These are phyloP conservation scores for Plasmodium gonderi DNA, from an alignment of 169 alveolate genomes.

Conservation along the genomic window DNA sequence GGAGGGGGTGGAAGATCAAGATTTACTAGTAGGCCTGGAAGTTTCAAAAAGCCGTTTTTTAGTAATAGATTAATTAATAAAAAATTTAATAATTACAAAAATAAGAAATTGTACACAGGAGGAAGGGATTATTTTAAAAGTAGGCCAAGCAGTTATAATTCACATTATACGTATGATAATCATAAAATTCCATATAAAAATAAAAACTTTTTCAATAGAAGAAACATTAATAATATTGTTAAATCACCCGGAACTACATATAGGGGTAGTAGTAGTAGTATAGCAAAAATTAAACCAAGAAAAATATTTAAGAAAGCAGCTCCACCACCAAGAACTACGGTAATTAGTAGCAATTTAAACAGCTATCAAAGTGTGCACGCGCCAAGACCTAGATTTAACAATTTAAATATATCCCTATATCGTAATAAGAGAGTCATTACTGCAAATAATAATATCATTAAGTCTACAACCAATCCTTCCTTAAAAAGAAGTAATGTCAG, in stretches of 20 bases:
- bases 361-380: slow-evolving; percentile 34
- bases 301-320: slow-evolving; percentile 42
- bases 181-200: slow-evolving; percentile 20
- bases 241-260: slow-evolving; percentile 24
- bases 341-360: slow-evolving; percentile 26
- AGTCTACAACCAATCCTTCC: slow-evolving; percentile 1
- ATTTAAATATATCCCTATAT: slow-evolving; percentile 56
- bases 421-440: slow-evolving; percentile 58
- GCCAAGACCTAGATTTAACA: slow-evolving; percentile 23
- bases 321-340: slow-evolving; percentile 23
- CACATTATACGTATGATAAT: slow-evolving; percentile 37
- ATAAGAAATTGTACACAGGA: slow-evolving; percentile 10
- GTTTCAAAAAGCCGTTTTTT: slow-evolving; percentile 53
- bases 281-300: slow-evolving; percentile 30
- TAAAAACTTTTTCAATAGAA: slow-evolving; percentile 32
- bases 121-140: slow-evolving; percentile 49
- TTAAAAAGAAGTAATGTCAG: slow-evolving; percentile 10
- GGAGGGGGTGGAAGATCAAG: slow-evolving; percentile 33
- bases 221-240: not conserved
- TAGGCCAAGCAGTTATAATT: slow-evolving; percentile 4
- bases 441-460: not conserved
- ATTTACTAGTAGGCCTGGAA: slow-evolving; percentile 54
- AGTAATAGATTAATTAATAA: slow-evolving; percentile 39
- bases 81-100: slow-evolving; percentile 10
- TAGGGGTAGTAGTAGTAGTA: slow-evolving; percentile 15